These are phyloP conservation scores for Ceratobasidium sp. DNA, from an alignment of 1,284 basidiomycete genomes.

Conservation along the genomic window DNA sequence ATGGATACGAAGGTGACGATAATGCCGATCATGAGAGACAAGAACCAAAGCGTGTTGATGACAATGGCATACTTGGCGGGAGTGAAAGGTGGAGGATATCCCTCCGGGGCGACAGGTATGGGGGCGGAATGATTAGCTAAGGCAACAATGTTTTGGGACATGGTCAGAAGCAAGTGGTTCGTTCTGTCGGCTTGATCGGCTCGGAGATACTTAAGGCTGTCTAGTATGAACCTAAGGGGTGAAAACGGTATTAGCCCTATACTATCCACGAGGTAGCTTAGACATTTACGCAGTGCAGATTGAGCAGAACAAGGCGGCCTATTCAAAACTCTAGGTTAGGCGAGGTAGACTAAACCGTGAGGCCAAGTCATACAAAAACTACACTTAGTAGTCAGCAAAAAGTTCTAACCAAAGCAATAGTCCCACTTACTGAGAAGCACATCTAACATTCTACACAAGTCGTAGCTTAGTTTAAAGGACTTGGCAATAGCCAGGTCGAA, in stretches of 20 bases:
- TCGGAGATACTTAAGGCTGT: conserved; percentile 3
- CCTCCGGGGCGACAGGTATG: no score
- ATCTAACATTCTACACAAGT: conserved; percentile 6
- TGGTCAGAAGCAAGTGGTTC: not conserved
- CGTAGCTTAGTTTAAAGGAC: not conserved
- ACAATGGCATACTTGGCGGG: not conserved
- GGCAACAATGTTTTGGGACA: not conserved
- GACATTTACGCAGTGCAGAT: conserved; percentile 11
- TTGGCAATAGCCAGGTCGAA: not conserved
- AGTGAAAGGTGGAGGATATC: not conserved
- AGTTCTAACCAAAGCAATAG: not conserved
- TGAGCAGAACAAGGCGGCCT: conserved; percentile 15
- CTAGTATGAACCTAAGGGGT: conserved; percentile 3
- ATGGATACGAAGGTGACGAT: conserved; percentile 8
- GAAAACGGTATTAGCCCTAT: no score
- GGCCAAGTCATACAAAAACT: conserved; percentile 4
- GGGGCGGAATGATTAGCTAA: not conserved
- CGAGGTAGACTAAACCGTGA: not conserved
- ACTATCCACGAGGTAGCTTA: no score
- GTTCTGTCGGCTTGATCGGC: not conserved
- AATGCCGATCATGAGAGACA: conserved; percentile 13
- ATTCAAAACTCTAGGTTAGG: not conserved
- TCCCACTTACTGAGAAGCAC: not conserved
- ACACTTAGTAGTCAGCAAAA: not conserved
- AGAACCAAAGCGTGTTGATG: conserved; percentile 18